These are phyloP conservation scores for Esteya vermicola DNA, from an alignment of 2,329 filamentous ascomycete species.

Conservation along the genomic window DNA sequence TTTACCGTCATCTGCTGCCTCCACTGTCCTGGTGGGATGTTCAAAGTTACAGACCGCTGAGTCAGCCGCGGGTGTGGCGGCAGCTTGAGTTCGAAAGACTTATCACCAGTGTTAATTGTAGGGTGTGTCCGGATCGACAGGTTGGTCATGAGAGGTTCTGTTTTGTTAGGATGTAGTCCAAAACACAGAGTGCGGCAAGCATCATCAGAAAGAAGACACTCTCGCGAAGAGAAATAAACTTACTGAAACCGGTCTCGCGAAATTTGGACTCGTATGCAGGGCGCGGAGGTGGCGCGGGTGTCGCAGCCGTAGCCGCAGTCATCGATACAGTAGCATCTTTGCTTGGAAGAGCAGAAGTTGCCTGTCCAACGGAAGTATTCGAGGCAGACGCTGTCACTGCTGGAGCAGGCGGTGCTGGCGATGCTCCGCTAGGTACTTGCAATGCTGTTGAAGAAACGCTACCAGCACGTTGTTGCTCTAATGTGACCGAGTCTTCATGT, in stretches of 20 bases:
- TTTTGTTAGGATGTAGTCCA: conserved; percentile 22
- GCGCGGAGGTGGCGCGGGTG: conserved; percentile 19
- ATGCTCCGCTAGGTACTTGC: not conserved
- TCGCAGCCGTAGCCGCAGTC: conserved; percentile 2
- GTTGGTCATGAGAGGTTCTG: conserved; percentile 52
- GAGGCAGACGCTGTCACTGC: not conserved
- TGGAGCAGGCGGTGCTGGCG: conserved; percentile 1
- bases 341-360: too few relatives aligned
- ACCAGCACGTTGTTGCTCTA: conserved; percentile 17
- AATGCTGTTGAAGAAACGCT: too few relatives aligned
- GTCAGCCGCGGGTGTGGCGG: conserved; percentile 50
- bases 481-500: conserved; percentile 20
- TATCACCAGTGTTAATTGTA: conserved; percentile 40
- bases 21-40: conserved; percentile 51
- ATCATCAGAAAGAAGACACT: not conserved
- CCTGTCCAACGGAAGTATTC: not conserved
- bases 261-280: conserved; percentile 18
- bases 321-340: not conserved
- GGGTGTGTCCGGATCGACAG: conserved; percentile 57
- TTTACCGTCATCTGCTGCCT: conserved; percentile 58
- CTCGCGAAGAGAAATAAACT: conserved; percentile 2
- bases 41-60: conserved; percentile 60
- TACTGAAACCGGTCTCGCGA: conserved; percentile 29
- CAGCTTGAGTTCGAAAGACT: conserved; percentile 49
- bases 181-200: not conserved